Percentiles rank a stretch among this genome's conserved stretches.
Conservation (phyloP, 768 basidiomycete species). For the Saitozyma podzolica region DNA sequence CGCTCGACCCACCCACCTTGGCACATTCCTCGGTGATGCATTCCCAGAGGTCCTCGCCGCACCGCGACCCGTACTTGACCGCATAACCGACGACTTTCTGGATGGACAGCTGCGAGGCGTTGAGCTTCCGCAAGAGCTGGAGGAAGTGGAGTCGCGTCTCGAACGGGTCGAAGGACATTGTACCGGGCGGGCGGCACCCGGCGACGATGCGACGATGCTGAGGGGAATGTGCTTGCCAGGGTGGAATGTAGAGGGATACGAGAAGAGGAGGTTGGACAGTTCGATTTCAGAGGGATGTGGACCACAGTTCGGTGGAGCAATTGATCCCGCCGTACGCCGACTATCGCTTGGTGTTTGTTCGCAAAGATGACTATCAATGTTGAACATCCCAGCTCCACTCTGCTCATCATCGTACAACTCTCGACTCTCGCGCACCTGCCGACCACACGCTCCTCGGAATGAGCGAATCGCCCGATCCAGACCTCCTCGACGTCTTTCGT, state of each 20-base stretch:
- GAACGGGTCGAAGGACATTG: constrained; percentile 52
- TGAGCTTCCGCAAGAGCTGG: constrained; percentile 62
- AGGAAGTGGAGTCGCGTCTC: constrained; percentile 68
- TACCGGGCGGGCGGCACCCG: background rate
- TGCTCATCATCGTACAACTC: too few relatives aligned
- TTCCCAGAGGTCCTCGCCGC: constrained; percentile 92
- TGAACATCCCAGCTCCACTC: too few relatives aligned
- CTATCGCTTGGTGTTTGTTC: too few relatives aligned
- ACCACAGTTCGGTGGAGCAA: too few relatives aligned
- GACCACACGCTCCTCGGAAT: background rate
- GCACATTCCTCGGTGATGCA: constrained; percentile 87
- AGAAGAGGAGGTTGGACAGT: too few relatives aligned
- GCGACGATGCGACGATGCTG: too few relatives aligned
- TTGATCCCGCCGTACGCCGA: too few relatives aligned
- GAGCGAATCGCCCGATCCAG: constrained; percentile 21
- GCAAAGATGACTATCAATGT: too few relatives aligned
- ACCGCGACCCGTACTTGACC: constrained; percentile 76
- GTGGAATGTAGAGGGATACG: too few relatives aligned
- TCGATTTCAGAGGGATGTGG: too few relatives aligned
- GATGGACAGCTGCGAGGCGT: constrained; percentile 83
- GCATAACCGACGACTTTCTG: constrained; percentile 83
- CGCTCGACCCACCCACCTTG: constrained; percentile 60
- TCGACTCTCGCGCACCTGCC: too few relatives aligned
- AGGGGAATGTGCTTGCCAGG: too few relatives aligned
- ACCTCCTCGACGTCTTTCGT: constrained; percentile 34